These are phyloP conservation scores for Phytophthora macrochlamydospora DNA, from an alignment of 352 stramenopile species.

Conservation along the genomic window DNA sequence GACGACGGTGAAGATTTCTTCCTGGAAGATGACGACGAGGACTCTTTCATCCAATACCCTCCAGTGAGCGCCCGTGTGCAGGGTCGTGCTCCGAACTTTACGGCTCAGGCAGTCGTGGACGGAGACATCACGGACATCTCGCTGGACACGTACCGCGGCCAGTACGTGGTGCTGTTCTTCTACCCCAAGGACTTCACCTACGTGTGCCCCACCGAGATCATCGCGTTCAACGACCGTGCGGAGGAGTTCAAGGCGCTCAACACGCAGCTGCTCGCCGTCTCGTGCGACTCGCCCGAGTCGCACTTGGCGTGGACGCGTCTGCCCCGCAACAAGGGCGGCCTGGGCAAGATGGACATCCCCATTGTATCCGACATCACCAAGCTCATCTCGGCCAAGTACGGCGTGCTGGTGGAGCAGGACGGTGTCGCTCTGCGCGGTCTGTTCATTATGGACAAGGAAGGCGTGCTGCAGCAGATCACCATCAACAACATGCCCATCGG, in stretches of 20 bases:
- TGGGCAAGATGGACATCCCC: conserved; percentile 94
- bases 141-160: conserved; percentile 83
- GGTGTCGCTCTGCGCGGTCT: conserved; percentile 90
- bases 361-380: conserved; percentile 95
- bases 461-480: conserved; percentile 86
- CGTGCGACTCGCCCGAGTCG: conserved; percentile 90
- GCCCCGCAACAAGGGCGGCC: conserved; percentile 89
- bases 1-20: conserved; percentile 66
- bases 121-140: conserved; percentile 86
- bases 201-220: conserved; percentile 92
- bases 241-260: conserved; percentile 86
- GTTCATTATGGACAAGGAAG: conserved; percentile 94
- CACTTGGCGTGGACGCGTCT: conserved; percentile 91
- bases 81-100: conserved; percentile 75
- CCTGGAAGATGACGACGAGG: conserved; percentile 68
- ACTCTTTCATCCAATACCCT: conserved; percentile 85
- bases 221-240: conserved; percentile 88
- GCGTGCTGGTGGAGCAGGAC: conserved; percentile 85
- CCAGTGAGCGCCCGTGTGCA: conserved; percentile 60
- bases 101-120: conserved; percentile 72
- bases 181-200: conserved; percentile 93
- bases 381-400: conserved; percentile 91
- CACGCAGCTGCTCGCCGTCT: conserved; percentile 89
- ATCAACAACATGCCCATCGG: conserved; percentile 94
- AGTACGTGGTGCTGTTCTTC: conserved; percentile 93